Percentiles rank a stretch among this genome's conserved stretches.
Conservation (phyloP, 129 eudicot species). For the Flaveria robusta region DNA sequence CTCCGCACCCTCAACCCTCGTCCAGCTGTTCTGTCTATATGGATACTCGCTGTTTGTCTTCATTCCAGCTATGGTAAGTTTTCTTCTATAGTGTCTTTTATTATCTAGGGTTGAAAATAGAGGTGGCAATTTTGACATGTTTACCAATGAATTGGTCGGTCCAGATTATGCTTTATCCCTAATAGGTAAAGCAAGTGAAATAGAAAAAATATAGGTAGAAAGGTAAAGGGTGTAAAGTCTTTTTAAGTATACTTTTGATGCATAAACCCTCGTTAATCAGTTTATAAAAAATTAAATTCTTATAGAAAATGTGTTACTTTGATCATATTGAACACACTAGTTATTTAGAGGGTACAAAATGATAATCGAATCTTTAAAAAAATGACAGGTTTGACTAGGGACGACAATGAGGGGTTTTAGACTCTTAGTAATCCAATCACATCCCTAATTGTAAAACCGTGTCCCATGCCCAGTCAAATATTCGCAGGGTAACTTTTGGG, state of each 20-base stretch:
- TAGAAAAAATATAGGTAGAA: background rate
- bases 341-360: too few relatives aligned
- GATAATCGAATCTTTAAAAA: too few relatives aligned
- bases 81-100: background rate
- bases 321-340: too few relatives aligned
- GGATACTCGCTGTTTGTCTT: constrained; percentile 93
- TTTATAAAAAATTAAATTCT: background rate
- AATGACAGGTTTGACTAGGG: too few relatives aligned
- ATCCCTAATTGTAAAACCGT: too few relatives aligned
- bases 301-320: background rate
- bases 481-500: too few relatives aligned
- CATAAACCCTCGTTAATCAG: background rate
- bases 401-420: too few relatives aligned
- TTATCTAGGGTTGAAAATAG: background rate
- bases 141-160: background rate
- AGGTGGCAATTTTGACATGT: background rate
- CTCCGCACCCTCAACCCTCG: constrained; percentile 96
- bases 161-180: background rate
- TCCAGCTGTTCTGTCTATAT: constrained; percentile 86
- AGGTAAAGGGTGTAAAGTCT: background rate
- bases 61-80: constrained; percentile 93
- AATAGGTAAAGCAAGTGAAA: background rate
- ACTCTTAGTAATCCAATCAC: too few relatives aligned
- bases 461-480: too few relatives aligned
- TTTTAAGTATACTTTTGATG: background rate